Base-by-base conservation (phyloP, 768 basidiomycete species). In the Lactarius tabidus region DNA sequence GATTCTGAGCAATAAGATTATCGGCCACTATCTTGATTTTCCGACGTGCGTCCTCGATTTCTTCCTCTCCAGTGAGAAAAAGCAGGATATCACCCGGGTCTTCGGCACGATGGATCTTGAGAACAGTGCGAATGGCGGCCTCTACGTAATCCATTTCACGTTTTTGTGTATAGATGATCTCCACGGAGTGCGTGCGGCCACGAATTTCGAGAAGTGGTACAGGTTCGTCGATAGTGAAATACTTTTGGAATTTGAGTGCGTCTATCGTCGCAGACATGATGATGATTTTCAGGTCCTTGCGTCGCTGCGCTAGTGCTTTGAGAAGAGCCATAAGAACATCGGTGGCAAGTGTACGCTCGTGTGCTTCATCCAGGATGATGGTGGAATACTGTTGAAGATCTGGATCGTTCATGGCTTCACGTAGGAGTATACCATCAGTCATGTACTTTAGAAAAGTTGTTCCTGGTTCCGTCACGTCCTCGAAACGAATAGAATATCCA, bases 361-460 rank as follows among this genome's bases (percentile, higher is more conserved):
- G 97, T 6, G 94, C 97, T 79, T 99, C 97, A 75, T 99, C 97
- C 62, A 98, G 85, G 71, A 99, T 98, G 77, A 99, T 95, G 26
- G 96, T 98, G 23, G 93, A 96, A 75, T 99, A 99, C 4, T 95
- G 86, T 31, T 83, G 80, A 43, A 98, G 84, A 23, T 85, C 82
- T 10, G 93, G 90, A 76, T 98, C 96, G 76, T 95, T 93, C 95
- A 98, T 99, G 6, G 94, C 95, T 79, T 97, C 95, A 23, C 95
- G 88, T n/a, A 96, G 85, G 62, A 93, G 87, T 94, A 98, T 97
- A 84, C 96, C 97, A 71, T 99, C 97, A 18, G 97, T 99, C 95
- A 98, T 97, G 79, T 99, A 98, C 75, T 97, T 98, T 68, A 99
- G 81, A 77, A 99, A 97, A 0, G 97, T 98, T 38, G 89, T 90